These are phyloP conservation scores for Yarrowia osloensis DNA, from an alignment of 805 yeast species.

Conservation along the genomic window DNA sequence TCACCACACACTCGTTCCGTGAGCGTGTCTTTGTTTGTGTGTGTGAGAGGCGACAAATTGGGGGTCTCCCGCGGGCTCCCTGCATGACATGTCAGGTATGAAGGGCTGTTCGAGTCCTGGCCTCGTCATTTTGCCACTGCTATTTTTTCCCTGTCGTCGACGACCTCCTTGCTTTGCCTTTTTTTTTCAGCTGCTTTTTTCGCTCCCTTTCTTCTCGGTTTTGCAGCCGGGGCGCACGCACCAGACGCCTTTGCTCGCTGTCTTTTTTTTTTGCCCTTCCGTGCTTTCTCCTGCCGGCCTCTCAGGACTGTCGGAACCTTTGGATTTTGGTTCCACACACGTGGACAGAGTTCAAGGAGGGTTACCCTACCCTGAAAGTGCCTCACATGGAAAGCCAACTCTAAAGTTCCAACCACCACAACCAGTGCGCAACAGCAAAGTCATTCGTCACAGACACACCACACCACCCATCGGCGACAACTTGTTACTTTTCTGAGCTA, in stretches of 20 bases:
- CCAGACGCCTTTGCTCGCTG: not conserved
- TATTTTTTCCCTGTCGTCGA: not conserved
- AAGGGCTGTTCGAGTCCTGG: not conserved
- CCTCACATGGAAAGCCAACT: slow-evolving; percentile 22
- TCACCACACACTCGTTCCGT: not conserved
- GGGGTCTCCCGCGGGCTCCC: not conserved
- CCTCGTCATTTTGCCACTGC: not conserved
- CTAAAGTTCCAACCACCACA: slow-evolving; percentile 29
- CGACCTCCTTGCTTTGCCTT: not conserved
- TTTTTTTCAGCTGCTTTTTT: not conserved
- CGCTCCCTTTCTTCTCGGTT: not conserved
- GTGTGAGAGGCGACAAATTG: no score
- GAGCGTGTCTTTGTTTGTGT: no score
- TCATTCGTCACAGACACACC: slow-evolving; percentile 29
- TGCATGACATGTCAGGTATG: not conserved
- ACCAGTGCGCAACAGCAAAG: slow-evolving; percentile 28
- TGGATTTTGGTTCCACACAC: slow-evolving; percentile 4
- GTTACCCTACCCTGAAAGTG: slow-evolving; percentile 30
- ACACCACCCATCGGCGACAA: slow-evolving; percentile 19
- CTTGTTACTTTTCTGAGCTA: slow-evolving; percentile 20
- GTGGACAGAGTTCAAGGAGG: slow-evolving; percentile 25
- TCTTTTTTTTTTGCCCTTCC: no score
- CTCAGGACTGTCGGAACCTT: not conserved
- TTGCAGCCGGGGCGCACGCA: not conserved
- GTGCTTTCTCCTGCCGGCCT: not conserved